Evolutionary conservation across 2,329 filamentous ascomycete genomes (phyloP).

Genomic region (Cladosporium sphaerospermum): DNA sequence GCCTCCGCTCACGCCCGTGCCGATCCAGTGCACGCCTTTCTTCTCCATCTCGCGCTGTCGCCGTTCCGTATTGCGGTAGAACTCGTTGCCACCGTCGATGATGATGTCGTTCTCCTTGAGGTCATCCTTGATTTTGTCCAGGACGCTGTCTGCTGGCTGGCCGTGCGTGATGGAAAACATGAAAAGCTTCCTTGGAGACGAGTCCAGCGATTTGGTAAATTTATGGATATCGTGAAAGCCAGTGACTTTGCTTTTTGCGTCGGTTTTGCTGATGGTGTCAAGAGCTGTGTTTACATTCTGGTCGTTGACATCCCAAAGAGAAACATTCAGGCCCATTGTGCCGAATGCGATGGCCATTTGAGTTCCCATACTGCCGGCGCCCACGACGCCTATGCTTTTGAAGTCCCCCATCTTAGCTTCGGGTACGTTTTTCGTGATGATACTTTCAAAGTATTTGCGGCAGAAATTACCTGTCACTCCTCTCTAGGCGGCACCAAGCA

Average conservation of each 20-base stretch:
- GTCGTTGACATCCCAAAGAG: not conserved
- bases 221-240: not conserved
- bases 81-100: slow-evolving; percentile 60
- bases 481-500: not conserved
- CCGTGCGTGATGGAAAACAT: slow-evolving; percentile 14
- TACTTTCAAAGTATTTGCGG: not conserved
- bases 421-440: not conserved
- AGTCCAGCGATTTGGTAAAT: not conserved
- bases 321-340: not conserved
- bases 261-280: not conserved
- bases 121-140: slow-evolving; percentile 40
- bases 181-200: not conserved
- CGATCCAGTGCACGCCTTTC: slow-evolving; percentile 54
- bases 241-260: not conserved
- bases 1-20: slow-evolving; percentile 60
- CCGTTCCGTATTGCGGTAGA: slow-evolving; percentile 56
- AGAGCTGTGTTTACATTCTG: not conserved
- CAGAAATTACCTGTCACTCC: not conserved
- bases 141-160: slow-evolving; percentile 36
- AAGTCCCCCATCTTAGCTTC: not conserved
- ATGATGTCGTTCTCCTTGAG: slow-evolving; percentile 56
- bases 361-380: not conserved
- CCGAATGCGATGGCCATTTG: not conserved
- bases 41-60: slow-evolving; percentile 44
- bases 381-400: not conserved